These are phyloP conservation scores for Tricholoma terreum DNA, from an alignment of 768 basidiomycete genomes.

Conservation along the genomic window DNA sequence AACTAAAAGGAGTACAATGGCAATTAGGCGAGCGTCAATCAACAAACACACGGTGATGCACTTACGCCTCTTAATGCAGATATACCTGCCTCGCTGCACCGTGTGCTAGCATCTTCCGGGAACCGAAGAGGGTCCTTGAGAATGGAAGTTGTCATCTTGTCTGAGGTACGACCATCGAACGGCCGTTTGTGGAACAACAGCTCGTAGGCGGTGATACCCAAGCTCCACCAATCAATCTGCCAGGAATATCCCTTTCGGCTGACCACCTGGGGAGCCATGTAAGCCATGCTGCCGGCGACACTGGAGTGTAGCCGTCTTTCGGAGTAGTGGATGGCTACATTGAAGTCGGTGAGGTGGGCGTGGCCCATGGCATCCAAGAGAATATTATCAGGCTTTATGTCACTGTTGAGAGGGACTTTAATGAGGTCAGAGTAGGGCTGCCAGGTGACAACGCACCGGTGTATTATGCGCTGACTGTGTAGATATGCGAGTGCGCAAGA, in stretches of 20 bases:
- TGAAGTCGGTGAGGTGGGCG: conserved; percentile 97
- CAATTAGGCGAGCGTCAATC: conserved; percentile 9
- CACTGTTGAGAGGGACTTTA: conserved; percentile 45
- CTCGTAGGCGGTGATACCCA: conserved; percentile 88
- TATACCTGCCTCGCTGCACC: conserved; percentile 65
- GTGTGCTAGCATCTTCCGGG: conserved; percentile 62
- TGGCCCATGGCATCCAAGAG: conserved; percentile 92
- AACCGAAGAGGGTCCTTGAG: conserved; percentile 74
- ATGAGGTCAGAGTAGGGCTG: not conserved
- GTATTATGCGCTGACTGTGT: conserved; percentile 89
- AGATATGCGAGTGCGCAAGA: conserved; percentile 83
- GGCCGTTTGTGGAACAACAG: conserved; percentile 81
- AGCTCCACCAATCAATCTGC: conserved; percentile 94
- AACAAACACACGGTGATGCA: conserved; percentile 9
- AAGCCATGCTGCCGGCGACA: conserved; percentile 98
- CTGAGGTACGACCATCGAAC: conserved; percentile 86
- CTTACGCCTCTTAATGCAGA: conserved; percentile 66
- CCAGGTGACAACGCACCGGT: conserved; percentile 59
- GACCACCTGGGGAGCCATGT: conserved; percentile 99
- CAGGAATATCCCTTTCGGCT: conserved; percentile 90
- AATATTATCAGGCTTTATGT: conserved; percentile 97
- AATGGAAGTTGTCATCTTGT: conserved; percentile 86
- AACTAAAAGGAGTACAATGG: conserved; percentile 48
- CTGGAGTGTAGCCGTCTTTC: conserved; percentile 84
- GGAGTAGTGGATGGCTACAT: conserved; percentile 97